Base-by-base conservation (phyloP, 441 rosid genomes). In the Pelargonium fulgidum region DNA sequence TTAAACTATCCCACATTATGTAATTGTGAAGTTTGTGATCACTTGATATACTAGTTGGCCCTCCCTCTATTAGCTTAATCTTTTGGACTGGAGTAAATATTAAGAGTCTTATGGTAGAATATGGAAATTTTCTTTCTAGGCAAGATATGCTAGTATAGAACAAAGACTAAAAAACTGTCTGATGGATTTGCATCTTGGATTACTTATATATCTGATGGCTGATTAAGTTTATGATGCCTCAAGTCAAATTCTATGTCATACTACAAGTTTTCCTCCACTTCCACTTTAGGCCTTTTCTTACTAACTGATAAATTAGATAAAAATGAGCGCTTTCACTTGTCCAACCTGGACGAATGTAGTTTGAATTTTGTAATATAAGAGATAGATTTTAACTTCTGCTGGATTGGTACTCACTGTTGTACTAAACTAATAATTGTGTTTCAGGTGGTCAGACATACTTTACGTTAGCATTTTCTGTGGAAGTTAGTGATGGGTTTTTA, bases 401-500 rank as follows among this genome's bases (percentile, higher is more conserved):
- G 7, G 47, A 42, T 42, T 42, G 13, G 5, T 11, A 10, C 5
- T 50, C 56, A 50, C 13, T 13, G 13, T 50, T 14, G 56, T 50
- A 50, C 12, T 11, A n/a, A 50, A 50, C 17, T 13, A 13, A 13
- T 11, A 47, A 47, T 13, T 50, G 16, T 17, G n/a, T 72, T 75
- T 72, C 82, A 90, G 97, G 93, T 12, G 87, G 77, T 10, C 80
- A 83, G 29, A 77, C 85, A 41, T 71, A 72, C 45, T 89, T 92
- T 69, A 13, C 76, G 24, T 81, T 92, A 33, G 72, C 84, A 62
- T 90, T 89, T 67, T 87, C 98, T 1, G 72, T 85, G 68, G 98
- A 90, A 80, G 96, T 90, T 56, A 83, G 78, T 75, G 84, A 86
- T 14, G 98, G 98, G 7, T 80, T 77, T 72, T 69, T 92, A 56